Evolutionary conservation across 2,329 filamentous ascomycete genomes (phyloP), one percentile per base, ranked within the genome.

Genomic region (Phyllosticta capitalensis): DNA sequence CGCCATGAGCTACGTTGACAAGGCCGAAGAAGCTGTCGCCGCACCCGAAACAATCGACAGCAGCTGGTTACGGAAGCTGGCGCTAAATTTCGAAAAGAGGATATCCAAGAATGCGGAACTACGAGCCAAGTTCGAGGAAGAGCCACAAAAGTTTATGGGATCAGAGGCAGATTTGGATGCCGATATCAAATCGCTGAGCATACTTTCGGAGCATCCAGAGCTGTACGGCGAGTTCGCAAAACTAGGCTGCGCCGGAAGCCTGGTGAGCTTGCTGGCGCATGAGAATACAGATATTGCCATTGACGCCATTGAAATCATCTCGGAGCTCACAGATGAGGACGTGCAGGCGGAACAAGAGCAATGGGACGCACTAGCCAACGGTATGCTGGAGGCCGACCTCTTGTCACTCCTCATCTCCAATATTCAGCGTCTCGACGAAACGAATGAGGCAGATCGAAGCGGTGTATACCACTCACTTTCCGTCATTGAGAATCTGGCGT

Each of bases 211-310:
- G 67, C 89, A 97, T 69, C 82, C 92, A 2, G 86, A 89, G 62
- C 80, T 96, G 20, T 96, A 94, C 72, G 77, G 78, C 12, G 89
- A 95, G 62, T 91, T 96, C 67, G 85, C 87, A 30, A 86, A 84
- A 64, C 78, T 91, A 56, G 88, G 89, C 20, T 88, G 85, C 61
- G 84, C 85, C 0, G 82, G 75, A 4, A 92, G 87, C 58, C 74
- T 99, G 55, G 90, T 95, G 1, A 83, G 86, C 1, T 75, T 99
- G 56, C 77, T 99, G 54, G 87, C 92, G 17, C 94, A 99, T 71
- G 94, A 99, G 67, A 99, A 99, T 71, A 92, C 92, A 0, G 94
- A 99, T 69, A 95, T 99, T 64, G 91, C 94, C 10, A 95, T 97
- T 66, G 89, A 88, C 63, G 89, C 88, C 0, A 86, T 96, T 55